Base-by-base conservation (phyloP, 202 grass and related monocot species). In the Panicum hallii region DNA sequence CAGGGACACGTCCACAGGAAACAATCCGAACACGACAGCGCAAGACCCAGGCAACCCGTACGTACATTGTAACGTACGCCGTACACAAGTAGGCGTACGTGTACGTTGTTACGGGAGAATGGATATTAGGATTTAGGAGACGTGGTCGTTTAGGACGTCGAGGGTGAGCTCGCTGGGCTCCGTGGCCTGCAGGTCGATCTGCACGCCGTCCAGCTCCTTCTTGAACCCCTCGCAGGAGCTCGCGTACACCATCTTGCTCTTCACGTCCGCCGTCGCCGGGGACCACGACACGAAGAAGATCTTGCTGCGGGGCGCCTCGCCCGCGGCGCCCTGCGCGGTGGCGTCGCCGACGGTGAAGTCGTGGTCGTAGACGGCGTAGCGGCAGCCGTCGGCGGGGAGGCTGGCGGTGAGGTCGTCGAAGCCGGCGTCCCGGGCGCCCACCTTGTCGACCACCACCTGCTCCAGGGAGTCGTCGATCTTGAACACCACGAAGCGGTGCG, bases 281-380 rank as follows among this genome's bases (percentile, higher is more conserved):
- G 84, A 84, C 90, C 90, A 92, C 1, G 77, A 64, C 20, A 92
- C 67, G 84, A 92, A 89, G 70, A 92, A 58, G 46, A 92, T 92
- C 75, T 87, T 89, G 90, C 87, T 89, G 56, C 85, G 84, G 0
- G 77, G 86, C 13, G 64, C 63, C 53, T 76, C 70, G 20, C 65
- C 83, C 3, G 4, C 75, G 7, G 45, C 26, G 69, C 0, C 74
- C 0, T n/a, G 5, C 5, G 79, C 64, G 0, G 74, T 56, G 64
- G 82, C 72, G 47, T 77, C 78, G 3, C n/a, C 23, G 36, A 86
- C 85, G 32, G 82, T 80, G 78, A 90, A 90, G 67, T 92, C 87
- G 15, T 87, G 83, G 85, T 93, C 88, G 81, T 88, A 93, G 2
- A 93, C 82, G 4, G 91, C 91, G 85, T 93, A 93, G 79, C 91